Percentiles rank a stretch among this genome's conserved stretches.
These are phyloP conservation scores for Podospora australis DNA, from an alignment of 495 filamentous ascomycete species.

Conservation along the genomic window DNA sequence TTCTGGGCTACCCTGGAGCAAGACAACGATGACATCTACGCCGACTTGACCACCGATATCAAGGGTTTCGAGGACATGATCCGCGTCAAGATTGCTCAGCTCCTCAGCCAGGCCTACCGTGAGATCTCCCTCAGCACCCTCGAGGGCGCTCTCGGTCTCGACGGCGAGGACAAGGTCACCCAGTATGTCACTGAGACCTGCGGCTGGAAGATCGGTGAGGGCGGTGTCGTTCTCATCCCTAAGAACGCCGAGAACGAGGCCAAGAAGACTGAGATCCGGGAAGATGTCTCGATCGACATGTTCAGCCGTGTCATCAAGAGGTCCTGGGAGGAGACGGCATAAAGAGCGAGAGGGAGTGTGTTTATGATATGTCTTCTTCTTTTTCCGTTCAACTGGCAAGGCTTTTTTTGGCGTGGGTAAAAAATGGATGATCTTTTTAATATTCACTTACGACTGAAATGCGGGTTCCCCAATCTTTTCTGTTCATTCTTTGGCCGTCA, in stretches of 20 bases:
- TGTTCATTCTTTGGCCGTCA: too few species aligned
- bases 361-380: background rate
- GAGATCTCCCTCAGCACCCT: conserved; percentile 69
- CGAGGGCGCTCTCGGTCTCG: conserved; percentile 81
- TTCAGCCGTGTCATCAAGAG: conserved; percentile 73
- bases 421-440: too few species aligned
- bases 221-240: conserved; percentile 57
- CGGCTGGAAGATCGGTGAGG: conserved; percentile 69
- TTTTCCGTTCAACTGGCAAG: too few species aligned
- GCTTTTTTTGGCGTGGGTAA: too few species aligned
- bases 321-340: conserved; percentile 86
- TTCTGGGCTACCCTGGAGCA: conserved; percentile 93
- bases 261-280: conserved; percentile 89
- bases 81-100: conserved; percentile 82
- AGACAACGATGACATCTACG: conserved; percentile 92
- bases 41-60: conserved; percentile 89
- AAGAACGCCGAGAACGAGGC: conserved; percentile 98
- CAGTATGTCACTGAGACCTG: conserved; percentile 79
- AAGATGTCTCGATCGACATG: conserved; percentile 93
- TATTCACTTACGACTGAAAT: too few species aligned
- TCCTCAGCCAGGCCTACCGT: conserved; percentile 80
- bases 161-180: conserved; percentile 63
- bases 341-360: conserved; percentile 5
- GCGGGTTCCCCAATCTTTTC: too few species aligned
- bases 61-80: conserved; percentile 95